Percentiles rank a stretch among this genome's conserved stretches.
These are phyloP conservation scores for Veloporphyrellus conicus DNA, from an alignment of 1,284 basidiomycete species.

Conservation along the genomic window DNA sequence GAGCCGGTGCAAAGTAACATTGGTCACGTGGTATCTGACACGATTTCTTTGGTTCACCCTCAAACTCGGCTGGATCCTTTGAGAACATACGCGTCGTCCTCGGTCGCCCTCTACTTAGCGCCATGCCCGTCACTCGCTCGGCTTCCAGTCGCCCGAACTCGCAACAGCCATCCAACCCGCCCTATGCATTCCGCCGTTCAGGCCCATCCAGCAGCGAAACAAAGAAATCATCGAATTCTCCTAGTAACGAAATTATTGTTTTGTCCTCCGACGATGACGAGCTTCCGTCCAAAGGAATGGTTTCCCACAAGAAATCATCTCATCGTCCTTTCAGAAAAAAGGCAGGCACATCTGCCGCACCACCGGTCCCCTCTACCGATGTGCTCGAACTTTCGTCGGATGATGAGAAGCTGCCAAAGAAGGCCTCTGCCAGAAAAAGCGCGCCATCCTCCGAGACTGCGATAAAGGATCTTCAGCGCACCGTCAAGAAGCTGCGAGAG, in stretches of 20 bases:
- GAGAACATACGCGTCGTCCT: no score
- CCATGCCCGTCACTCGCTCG: slow-evolving; percentile 31
- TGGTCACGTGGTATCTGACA: slow-evolving; percentile 21
- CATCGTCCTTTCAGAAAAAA: slow-evolving; percentile 20
- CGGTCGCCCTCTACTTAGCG: neutral
- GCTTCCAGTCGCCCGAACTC: slow-evolving; percentile 20
- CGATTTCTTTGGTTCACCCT: slow-evolving; percentile 8
- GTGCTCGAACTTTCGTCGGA: slow-evolving; percentile 32
- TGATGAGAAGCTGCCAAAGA: slow-evolving; percentile 22
- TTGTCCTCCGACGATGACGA: slow-evolving; percentile 55
- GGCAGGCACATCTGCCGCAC: neutral
- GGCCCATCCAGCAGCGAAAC: slow-evolving; percentile 4
- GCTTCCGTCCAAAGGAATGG: slow-evolving; percentile 26
- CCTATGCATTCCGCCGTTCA: slow-evolving; percentile 8
- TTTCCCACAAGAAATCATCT: slow-evolving; percentile 31
- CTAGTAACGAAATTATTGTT: slow-evolving; percentile 45
- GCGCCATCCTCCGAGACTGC: neutral
- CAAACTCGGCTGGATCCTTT: neutral
- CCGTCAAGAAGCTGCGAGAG: slow-evolving; percentile 22
- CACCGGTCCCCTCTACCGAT: slow-evolving; percentile 8
- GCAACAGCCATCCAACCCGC: slow-evolving; percentile 1
- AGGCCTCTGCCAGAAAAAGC: slow-evolving; percentile 5
- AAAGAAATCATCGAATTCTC: slow-evolving; percentile 17
- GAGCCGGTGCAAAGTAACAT: neutral
- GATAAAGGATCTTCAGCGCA: slow-evolving; percentile 14